Evolutionary conservation across 2,329 filamentous ascomycete species (phyloP).

Genomic region (Stachybotrys chartarum): DNA sequence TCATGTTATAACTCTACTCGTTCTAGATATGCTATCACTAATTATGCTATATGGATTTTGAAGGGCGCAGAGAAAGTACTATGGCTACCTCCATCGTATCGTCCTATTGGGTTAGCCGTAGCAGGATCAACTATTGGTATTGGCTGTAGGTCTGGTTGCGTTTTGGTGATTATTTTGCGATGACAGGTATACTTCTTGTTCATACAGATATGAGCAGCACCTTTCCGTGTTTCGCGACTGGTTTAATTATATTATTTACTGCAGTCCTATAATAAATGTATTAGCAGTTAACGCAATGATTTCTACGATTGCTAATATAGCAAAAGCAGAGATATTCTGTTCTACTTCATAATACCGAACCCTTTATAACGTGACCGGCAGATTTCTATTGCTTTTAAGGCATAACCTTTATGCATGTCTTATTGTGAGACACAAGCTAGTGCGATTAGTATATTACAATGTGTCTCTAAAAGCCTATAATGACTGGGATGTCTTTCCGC

Average conservation of each 20-base stretch:
- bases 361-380: background rate
- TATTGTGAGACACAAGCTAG: background rate
- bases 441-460: background rate
- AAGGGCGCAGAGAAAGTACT: background rate
- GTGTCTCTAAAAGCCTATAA: background rate
- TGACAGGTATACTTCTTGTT: background rate
- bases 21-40: background rate
- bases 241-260: background rate
- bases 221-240: background rate
- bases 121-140: background rate
- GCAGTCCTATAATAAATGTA: background rate
- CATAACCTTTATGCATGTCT: background rate
- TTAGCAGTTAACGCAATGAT: background rate
- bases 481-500: too few species aligned
- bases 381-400: background rate
- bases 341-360: background rate
- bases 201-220: background rate
- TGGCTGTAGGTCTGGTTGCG: background rate
- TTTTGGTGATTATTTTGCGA: background rate
- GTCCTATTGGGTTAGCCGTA: background rate
- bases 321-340: background rate
- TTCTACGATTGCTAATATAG: background rate
- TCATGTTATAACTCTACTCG: background rate
- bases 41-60: background rate
- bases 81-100: background rate